phyloP scores from a whole-genome alignment of 805 yeast genomes.

The Ogataea trehalophila region DNA sequence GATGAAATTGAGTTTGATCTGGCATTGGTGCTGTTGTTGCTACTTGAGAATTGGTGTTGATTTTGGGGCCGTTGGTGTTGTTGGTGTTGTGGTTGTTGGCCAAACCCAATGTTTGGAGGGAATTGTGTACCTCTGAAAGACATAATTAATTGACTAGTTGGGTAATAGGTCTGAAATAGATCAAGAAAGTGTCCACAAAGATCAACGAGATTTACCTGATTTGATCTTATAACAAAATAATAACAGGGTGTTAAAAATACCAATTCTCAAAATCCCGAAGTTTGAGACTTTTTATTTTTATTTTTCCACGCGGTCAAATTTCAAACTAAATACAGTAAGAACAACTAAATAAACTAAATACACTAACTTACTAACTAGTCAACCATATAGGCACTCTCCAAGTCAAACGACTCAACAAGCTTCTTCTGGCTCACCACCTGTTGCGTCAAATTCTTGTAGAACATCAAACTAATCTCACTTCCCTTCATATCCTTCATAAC shows the following conservation, averaged over 20 bases:
- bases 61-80: slow-evolving; percentile 12
- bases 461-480: slow-evolving; percentile 51
- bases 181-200: too few relatives aligned
- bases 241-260: too few relatives aligned
- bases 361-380: background rate
- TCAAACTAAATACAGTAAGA: too few relatives aligned
- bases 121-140: slow-evolving; percentile 32
- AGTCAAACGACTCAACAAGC: slow-evolving; percentile 13
- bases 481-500: slow-evolving; percentile 46
- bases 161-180: too few relatives aligned
- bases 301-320: too few relatives aligned
- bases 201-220: too few relatives aligned
- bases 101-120: slow-evolving; percentile 13
- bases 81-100: slow-evolving; percentile 5
- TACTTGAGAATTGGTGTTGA: background rate
- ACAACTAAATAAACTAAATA: too few relatives aligned
- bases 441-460: slow-evolving; percentile 44
- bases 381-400: slow-evolving; percentile 8
- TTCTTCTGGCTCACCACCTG: slow-evolving; percentile 20
- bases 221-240: too few relatives aligned
- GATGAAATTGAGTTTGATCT: slow-evolving; percentile 4
- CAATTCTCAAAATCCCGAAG: too few relatives aligned
- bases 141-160: slow-evolving; percentile 11
- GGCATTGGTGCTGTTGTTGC: background rate
- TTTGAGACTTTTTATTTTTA: too few relatives aligned